phyloP scores from a whole-genome alignment of 148 eudicot genomes.

The Arctostaphylos glauca region DNA sequence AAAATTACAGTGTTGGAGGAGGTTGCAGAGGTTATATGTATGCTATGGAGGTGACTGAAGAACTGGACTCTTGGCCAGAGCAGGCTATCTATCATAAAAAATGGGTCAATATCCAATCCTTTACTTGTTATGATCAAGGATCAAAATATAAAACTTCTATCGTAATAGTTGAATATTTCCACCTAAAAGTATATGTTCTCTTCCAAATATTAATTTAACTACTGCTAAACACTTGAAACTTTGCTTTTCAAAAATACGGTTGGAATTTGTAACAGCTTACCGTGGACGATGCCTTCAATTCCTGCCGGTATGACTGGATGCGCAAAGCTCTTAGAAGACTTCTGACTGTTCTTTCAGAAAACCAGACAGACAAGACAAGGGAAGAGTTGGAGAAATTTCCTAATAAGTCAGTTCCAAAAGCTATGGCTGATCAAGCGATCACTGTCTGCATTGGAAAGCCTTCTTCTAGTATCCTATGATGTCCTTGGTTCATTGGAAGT shows the following conservation, averaged over 20 bases:
- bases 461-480: too few relatives aligned
- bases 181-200: too few relatives aligned
- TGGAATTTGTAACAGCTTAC: too few relatives aligned
- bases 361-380: background rate
- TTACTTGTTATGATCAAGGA: too few relatives aligned
- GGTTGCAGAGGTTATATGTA: constrained; percentile 28
- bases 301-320: constrained; percentile 33
- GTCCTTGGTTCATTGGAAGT: too few relatives aligned
- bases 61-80: constrained; percentile 23
- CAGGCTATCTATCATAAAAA: too few relatives aligned
- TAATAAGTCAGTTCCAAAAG: background rate
- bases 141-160: too few relatives aligned
- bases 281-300: constrained; percentile 18
- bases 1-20: constrained; percentile 15
- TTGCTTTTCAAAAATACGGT: too few relatives aligned
- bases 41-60: constrained; percentile 27
- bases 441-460: constrained; percentile 16
- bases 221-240: too few relatives aligned
- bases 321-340: constrained; percentile 17
- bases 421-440: constrained; percentile 8
- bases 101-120: too few relatives aligned
- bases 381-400: constrained; percentile 12
- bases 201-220: too few relatives aligned
- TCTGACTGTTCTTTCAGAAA: constrained; percentile 7
- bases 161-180: too few relatives aligned